Percentiles rank a stretch among this genome's conserved stretches.
Evolutionary conservation across 305 asterid species (phyloP).

Genomic region (Solanum hybrid): DNA sequence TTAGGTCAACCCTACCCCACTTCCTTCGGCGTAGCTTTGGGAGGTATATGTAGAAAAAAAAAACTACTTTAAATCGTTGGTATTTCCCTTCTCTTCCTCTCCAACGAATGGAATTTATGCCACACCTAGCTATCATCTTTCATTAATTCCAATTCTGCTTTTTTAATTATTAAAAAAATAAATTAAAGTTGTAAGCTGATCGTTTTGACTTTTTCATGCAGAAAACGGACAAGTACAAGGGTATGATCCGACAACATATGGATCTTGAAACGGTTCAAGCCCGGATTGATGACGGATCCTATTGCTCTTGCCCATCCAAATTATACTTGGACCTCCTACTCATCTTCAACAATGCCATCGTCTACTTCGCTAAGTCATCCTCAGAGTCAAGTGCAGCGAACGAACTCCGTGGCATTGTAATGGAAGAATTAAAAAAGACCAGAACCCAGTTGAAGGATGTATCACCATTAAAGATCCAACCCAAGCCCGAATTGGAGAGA

Average conservation of each 20-base stretch:
- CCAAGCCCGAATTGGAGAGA: slow-evolving; percentile 9
- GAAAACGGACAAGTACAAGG: slow-evolving; percentile 26
- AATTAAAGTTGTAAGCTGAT: background rate
- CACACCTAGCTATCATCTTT: background rate
- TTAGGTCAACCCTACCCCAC: background rate
- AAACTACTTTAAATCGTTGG: background rate
- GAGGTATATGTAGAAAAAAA: background rate
- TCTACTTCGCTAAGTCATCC: slow-evolving; percentile 34
- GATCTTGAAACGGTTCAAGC: slow-evolving; percentile 32
- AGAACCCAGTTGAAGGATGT: background rate
- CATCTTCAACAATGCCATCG: slow-evolving; percentile 29
- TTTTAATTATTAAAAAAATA: no score
- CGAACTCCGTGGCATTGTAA: slow-evolving; percentile 22
- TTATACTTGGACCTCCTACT: slow-evolving; percentile 33
- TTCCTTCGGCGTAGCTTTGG: background rate
- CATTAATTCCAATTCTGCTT: background rate
- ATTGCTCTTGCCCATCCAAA: slow-evolving; percentile 16
- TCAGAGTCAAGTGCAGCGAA: slow-evolving; percentile 20
- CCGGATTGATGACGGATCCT: slow-evolving; percentile 30
- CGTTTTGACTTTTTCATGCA: slow-evolving; percentile 5
- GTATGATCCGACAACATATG: slow-evolving; percentile 24
- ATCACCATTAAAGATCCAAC: background rate
- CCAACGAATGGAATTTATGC: background rate
- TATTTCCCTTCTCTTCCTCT: background rate
- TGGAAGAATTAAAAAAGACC: slow-evolving; percentile 15